Base-by-base conservation (phyloP, 2,329 filamentous ascomycete species). In the Trichophyton rubrum region DNA sequence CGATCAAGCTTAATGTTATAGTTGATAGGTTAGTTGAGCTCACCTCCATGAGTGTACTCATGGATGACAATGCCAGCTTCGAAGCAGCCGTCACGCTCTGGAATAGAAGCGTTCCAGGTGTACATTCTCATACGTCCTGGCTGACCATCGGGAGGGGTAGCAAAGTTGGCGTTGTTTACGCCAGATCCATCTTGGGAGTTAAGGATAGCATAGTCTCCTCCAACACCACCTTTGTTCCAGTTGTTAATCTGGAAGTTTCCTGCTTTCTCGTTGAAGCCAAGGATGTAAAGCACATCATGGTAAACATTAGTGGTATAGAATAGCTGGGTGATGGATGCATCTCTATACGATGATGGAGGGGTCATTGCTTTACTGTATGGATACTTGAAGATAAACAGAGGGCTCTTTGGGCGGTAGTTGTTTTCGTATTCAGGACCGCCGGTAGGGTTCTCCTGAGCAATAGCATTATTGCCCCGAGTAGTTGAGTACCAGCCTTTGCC, bases 51-150 rank as follows among this genome's bases (percentile, higher is more conserved):
- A 24, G 57, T 30, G 43, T 60, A 63, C 57, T 63, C 62, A 53
- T 63, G 62, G 24, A 63, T 61, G 33, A 63, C 62, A 38, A 63
- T 63, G n/a, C 62, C 62, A 5, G 60, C 60, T 11, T 63, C 62
- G 38, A 63, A 60, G 55, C 43, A 38, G 45, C 62, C 62, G 20
- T 63, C 62, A 9, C 62, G 62, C 22, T 61, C 51, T 13, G 62
- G 62, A 9, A 33, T 41, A 22, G 62, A 24, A 11, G 41, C 56
- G 41, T 41, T 61, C 62, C 62, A 63, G 15, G 53, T 60, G 47
- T 63, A 63, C 62, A 63, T 63, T 55, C 62, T 60, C 62, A 63
- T 63, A 38, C 62, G 62, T 13, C 62, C 62, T 13, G 60, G 60
- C n/a, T 58, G 41, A 24, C 62, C 62, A 63, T 63, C 62, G 24